These are phyloP conservation scores for Fusarium odoratissimum DNA, from an alignment of 2,329 filamentous ascomycete species.

Conservation along the genomic window DNA sequence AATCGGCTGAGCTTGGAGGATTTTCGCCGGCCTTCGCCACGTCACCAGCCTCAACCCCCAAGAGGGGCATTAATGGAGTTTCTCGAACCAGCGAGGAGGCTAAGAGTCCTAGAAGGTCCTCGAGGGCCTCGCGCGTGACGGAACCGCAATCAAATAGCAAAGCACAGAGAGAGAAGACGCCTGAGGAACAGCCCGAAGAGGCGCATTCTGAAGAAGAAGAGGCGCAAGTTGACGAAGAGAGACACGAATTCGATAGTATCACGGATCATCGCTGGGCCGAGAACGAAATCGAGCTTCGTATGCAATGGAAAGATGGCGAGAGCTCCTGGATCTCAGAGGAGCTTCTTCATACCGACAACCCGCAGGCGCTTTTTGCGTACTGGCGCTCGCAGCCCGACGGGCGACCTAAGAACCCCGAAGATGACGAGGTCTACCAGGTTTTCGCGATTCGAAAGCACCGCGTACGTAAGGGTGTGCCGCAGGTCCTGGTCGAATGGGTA, in stretches of 20 bases:
- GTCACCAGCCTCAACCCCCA: neutral
- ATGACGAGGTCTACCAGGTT: slow-evolving; percentile 46
- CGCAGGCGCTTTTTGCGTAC: slow-evolving; percentile 47
- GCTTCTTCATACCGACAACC: slow-evolving; percentile 50
- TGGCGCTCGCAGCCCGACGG: slow-evolving; percentile 47
- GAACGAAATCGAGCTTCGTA: slow-evolving; percentile 46
- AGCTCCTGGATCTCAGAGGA: slow-evolving; percentile 52
- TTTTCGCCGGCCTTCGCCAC: neutral
- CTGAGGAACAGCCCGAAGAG: neutral
- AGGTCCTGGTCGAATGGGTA: slow-evolving; percentile 52
- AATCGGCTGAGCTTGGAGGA: neutral
- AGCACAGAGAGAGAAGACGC: neutral
- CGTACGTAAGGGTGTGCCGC: slow-evolving; percentile 41
- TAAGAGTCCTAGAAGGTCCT: neutral
- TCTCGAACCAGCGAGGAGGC: neutral
- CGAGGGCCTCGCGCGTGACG: neutral
- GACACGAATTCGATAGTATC: slow-evolving; percentile 33
- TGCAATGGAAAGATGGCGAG: slow-evolving; percentile 48
- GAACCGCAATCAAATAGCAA: neutral
- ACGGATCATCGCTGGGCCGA: slow-evolving; percentile 46
- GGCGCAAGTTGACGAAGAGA: neutral
- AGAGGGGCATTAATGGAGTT: neutral
- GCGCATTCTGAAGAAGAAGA: neutral
- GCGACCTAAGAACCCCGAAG: slow-evolving; percentile 48
- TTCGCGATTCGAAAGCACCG: slow-evolving; percentile 50